Evolutionary conservation across 345 rosid genomes (phyloP).

Genomic region (Rubroshorea leprosula): DNA sequence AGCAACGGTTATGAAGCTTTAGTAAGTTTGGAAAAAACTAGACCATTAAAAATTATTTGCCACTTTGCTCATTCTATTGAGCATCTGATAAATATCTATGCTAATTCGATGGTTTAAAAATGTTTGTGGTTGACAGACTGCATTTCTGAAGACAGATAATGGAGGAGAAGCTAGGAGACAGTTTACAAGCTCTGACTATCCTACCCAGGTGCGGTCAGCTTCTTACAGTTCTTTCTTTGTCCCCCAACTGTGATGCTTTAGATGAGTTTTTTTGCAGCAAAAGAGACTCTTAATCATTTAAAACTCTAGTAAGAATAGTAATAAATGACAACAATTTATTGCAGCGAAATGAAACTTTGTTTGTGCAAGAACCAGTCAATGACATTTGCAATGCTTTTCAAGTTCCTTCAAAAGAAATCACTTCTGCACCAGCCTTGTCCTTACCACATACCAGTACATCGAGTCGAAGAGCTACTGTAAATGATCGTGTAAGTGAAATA

Average conservation of each 20-base stretch:
- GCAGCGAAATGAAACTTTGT: slow-evolving; percentile 20
- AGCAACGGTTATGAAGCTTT: slow-evolving; percentile 12
- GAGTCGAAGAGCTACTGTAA: slow-evolving; percentile 15
- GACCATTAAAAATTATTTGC: background rate
- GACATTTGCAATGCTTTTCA: slow-evolving; percentile 10
- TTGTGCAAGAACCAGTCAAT: slow-evolving; percentile 17
- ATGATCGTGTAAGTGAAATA: slow-evolving; percentile 27
- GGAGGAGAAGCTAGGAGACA: slow-evolving; percentile 11
- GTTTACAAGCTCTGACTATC: slow-evolving; percentile 11
- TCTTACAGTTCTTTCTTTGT: slow-evolving; percentile 5
- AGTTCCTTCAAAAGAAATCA: slow-evolving; percentile 19
- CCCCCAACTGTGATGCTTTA: background rate
- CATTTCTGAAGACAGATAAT: slow-evolving; percentile 17
- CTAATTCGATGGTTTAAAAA: background rate
- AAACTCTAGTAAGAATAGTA: background rate
- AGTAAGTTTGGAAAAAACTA: slow-evolving; percentile 14
- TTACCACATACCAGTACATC: slow-evolving; percentile 7
- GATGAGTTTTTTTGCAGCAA: background rate
- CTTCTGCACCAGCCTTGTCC: slow-evolving; percentile 19
- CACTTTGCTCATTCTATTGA: background rate
- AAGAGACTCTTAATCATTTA: slow-evolving; percentile 5
- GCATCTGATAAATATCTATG: background rate
- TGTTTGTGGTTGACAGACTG: slow-evolving; percentile 18
- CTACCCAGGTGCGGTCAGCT: slow-evolving; percentile 25
- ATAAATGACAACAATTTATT: slow-evolving; percentile 10